These are phyloP conservation scores for Endoconidiophora laricicola DNA, from an alignment of 2,329 filamentous ascomycete species.

Conservation along the genomic window DNA sequence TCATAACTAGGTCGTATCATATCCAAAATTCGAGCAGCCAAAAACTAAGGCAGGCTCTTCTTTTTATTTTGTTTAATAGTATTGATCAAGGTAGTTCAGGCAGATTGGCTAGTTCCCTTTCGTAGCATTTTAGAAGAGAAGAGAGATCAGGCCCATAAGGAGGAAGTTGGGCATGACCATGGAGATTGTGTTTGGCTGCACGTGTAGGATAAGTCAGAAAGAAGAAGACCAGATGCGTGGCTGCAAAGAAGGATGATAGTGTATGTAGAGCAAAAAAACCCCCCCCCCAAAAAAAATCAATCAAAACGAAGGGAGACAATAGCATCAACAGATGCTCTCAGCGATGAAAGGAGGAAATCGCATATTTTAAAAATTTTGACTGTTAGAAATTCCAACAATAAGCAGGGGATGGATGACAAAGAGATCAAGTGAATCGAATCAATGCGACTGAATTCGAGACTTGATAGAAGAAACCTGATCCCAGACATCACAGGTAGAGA, in stretches of 20 bases:
- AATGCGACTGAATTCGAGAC: neutral
- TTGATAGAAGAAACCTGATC: neutral
- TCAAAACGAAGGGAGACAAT: neutral
- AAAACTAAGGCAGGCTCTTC: neutral
- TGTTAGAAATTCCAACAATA: neutral
- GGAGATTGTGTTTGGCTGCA: neutral
- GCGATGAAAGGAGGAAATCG: no score
- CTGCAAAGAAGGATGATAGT: no score
- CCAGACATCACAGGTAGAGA: neutral
- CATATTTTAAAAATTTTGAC: no score
- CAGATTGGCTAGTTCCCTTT: no score
- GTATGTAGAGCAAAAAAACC: constrained; percentile 5
- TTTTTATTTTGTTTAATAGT: no score
- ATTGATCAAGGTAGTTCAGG: no score
- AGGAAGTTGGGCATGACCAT: no score
- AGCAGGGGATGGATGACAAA: neutral
- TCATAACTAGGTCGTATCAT: constrained; percentile 6
- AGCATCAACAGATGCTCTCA: no score
- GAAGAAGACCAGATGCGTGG: neutral
- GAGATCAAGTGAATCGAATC: neutral
- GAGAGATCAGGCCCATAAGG: no score
- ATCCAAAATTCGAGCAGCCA: neutral
- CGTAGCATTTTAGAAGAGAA: no score
- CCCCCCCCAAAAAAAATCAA: neutral
- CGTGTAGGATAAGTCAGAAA: neutral